Conservation (phyloP, 495 filamentous ascomycete genomes). For the Penicillium desertorum region DNA sequence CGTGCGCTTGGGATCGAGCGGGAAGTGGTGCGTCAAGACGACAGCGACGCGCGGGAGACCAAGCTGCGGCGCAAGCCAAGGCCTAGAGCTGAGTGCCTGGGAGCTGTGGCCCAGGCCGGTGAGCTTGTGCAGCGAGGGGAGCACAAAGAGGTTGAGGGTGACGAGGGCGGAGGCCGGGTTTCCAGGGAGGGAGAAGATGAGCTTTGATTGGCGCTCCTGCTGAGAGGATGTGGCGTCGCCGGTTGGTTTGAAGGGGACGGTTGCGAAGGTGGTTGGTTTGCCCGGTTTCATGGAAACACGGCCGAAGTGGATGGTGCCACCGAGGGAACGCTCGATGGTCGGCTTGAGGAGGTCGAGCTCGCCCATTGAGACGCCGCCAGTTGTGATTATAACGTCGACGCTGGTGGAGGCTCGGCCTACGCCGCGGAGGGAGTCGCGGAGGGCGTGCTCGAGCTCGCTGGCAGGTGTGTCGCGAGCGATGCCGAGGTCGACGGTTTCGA, state of each 20-base stretch:
- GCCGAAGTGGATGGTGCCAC: constrained; percentile 95
- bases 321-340: constrained; percentile 85
- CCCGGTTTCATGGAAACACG: constrained; percentile 97
- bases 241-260: constrained; percentile 60
- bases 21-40: constrained; percentile 66
- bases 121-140: constrained; percentile 78
- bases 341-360: constrained; percentile 97
- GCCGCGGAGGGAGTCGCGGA: constrained; percentile 68
- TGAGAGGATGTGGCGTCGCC: constrained; percentile 33
- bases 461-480: constrained; percentile 75
- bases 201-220: constrained; percentile 57
- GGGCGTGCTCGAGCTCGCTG: constrained; percentile 70
- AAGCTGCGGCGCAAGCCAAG: constrained; percentile 38
- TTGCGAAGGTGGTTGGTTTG: constrained; percentile 96
- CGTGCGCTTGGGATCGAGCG: constrained; percentile 67
- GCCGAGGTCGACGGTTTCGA: constrained; percentile 78
- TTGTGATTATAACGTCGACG: constrained; percentile 85
- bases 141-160: constrained; percentile 89
- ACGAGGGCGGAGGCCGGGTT: constrained; percentile 94
- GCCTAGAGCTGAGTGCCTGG: constrained; percentile 17
- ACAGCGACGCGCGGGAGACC: constrained; percentile 74
- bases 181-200: constrained; percentile 88
- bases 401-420: constrained; percentile 33
- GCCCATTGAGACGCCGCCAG: constrained; percentile 96
- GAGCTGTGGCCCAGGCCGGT: constrained; percentile 44